Evolutionary conservation across 768 basidiomycete genomes (phyloP), one percentile per base, ranked within the genome.

Genomic region (Tremella mesenterica): DNA sequence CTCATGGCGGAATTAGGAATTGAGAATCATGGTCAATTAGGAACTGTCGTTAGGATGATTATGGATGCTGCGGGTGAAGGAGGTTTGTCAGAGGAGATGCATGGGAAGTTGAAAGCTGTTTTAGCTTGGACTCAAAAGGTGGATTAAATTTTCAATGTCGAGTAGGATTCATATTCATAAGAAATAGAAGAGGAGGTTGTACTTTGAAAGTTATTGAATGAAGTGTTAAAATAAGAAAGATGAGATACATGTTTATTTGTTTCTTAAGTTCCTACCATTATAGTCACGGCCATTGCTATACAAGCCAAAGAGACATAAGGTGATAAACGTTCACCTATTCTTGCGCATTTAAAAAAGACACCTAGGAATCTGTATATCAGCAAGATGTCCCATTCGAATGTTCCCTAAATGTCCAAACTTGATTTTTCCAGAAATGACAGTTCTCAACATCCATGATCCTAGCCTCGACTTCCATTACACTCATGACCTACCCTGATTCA

Each of bases 281-380:
- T 80, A 31, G 83, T 83, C 43, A 84, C 77, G 0, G 90, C 95
- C 95, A 99, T 97, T 23, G 82, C 81, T 21, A 96, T 74, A 71
- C 93, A 97, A 14, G 93, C 89, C 13, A 99, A 72, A 5, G 86
- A 85, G 14, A 99, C 95, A 64, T 96, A 97, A 33, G 93, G 95
- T 26, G 93, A 96, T 41, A 99, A 76, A 18, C 95, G 81, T 73
- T 97, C 95, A 47, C 93, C 95, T 78, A 99, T 90, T 47, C 95
- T 80, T 10, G 95, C 93, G 45, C 83, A 86, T 80, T 91, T 99
- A 81, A 86, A 97, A 73, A 96, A 85, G 9, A 96, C 72, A 5
- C 93, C 93, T 23, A 86, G 76, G 71, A 97, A 89, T 4, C 93
- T 97, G 48, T 9, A 23, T 23, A 23, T 45, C 44, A 45, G 44